Base-by-base conservation (phyloP, 345 rosid genomes). In the Camelina laxa region DNA sequence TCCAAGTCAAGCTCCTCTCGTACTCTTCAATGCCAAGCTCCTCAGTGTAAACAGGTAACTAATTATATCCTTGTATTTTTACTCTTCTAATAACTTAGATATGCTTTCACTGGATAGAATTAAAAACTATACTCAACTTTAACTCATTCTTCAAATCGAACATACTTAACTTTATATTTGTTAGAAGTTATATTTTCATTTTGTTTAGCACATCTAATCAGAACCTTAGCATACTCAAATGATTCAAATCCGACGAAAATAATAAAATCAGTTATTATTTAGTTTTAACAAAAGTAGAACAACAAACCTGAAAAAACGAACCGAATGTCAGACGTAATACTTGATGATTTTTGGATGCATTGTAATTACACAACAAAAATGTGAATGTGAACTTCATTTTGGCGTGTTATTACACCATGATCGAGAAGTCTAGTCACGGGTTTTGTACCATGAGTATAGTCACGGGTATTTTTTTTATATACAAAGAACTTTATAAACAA, bases 11-110 rank as follows among this genome's bases (percentile, higher is more conserved):
- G 77, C 66, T 81, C 90, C 39, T 89, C 82, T 83, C 82, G 78
- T 59, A 1, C 89, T 36, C 73, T 92, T 51, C 80, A 74, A 1
- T 95, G 99, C 21, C 80, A 78, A n/a, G 85, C 88, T 65, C 60
- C 92, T 67, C 87, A 89, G 73, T 95, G 99, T 88, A 80, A 81
- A 67, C 97, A 87, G 97, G 97, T 94, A 47, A 60, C 1, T 68
- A 14, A 4, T 24, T 65, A 16, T 65, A n/a, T 31, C 22, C 30
- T 16, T 21, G 11, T 70, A 5, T 9, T 22, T 53, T 7, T n/a
- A 12, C 31, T 16, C 39, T 38, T n/a, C 4, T 7, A 6, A 22
- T 22, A 21, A 5, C 22, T 22, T 70, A 11, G 20, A 71, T 22
- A 24, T 38, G 39, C 38, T 7, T 22, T 36, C 11, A 35, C 17